A percentile compares a stretch with the other conserved stretches of the same genome.
Conservation (phyloP, 139 green algal species). For the Coelastrella sp. region DNA sequence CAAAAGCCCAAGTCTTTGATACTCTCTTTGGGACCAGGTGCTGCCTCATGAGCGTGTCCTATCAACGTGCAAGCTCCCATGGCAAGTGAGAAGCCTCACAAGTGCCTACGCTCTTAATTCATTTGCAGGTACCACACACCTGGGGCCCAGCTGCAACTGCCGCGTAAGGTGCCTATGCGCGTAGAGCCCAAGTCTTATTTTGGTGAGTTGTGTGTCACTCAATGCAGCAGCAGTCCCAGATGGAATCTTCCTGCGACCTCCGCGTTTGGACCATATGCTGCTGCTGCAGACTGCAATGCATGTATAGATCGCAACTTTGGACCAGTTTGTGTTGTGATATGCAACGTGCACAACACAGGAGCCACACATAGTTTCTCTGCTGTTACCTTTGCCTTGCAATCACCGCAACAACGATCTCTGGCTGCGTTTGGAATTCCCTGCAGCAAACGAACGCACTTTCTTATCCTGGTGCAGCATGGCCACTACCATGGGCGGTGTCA, state of each 20-base stretch:
- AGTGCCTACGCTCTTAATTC: neutral
- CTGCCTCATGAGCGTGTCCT: neutral
- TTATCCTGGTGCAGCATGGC: constrained; percentile 91
- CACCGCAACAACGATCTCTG: neutral
- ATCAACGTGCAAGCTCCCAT: neutral
- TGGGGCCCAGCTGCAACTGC: constrained; percentile 77
- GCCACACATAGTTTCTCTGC: neutral
- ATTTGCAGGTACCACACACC: constrained; percentile 55
- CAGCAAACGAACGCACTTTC: constrained; percentile 92
- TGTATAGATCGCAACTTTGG: too few species aligned
- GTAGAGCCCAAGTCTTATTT: constrained; percentile 95
- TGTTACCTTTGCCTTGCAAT: neutral
- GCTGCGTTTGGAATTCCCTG: neutral
- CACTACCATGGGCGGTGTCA: constrained; percentile 86
- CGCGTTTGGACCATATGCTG: neutral
- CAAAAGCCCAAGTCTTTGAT: constrained; percentile 31
- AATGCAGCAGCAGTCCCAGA: neutral
- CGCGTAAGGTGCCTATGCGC: constrained; percentile 83
- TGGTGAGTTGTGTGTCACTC: constrained; percentile 61
- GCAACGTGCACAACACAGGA: too few species aligned
- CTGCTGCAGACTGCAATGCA: neutral
- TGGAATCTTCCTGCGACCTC: neutral
- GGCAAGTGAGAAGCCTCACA: neutral
- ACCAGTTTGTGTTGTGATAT: too few species aligned
- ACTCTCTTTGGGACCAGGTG: constrained; percentile 42